Conservation (phyloP, 768 basidiomycete species). For the Crucibulum laeve region DNA sequence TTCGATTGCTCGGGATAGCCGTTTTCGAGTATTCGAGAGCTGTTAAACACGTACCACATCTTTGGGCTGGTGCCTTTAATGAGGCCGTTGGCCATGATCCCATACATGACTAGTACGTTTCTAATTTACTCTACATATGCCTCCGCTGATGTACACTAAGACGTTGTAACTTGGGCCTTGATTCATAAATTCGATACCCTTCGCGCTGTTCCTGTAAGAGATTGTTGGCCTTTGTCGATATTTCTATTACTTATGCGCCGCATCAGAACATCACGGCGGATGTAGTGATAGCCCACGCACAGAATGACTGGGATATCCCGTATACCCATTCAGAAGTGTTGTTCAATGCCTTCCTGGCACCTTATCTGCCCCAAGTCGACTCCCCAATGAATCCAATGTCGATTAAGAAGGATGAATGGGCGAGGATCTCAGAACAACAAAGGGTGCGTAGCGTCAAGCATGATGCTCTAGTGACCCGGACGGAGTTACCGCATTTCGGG, state of each 20-base stretch:
- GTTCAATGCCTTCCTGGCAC: slow-evolving; percentile 68
- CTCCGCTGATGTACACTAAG: slow-evolving; percentile 10
- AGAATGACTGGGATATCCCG: slow-evolving; percentile 78
- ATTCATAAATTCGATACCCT: slow-evolving; percentile 54
- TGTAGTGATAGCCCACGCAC: slow-evolving; percentile 73
- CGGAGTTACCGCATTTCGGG: slow-evolving; percentile 53
- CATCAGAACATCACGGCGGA: slow-evolving; percentile 62
- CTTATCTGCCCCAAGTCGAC: slow-evolving; percentile 46
- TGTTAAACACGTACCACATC: slow-evolving; percentile 68
- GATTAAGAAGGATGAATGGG: slow-evolving; percentile 37
- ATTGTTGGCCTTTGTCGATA: background rate
- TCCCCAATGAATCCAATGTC: slow-evolving; percentile 21
- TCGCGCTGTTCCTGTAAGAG: slow-evolving; percentile 54
- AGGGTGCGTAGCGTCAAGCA: slow-evolving; percentile 35
- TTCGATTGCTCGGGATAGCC: slow-evolving; percentile 40
- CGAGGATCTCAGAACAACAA: slow-evolving; percentile 31
- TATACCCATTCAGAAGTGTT: slow-evolving; percentile 67
- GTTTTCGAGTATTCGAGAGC: slow-evolving; percentile 55
- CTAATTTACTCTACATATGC: slow-evolving; percentile 21
- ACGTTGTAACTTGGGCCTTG: slow-evolving; percentile 32
- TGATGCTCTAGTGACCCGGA: slow-evolving; percentile 38
- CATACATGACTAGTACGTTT: slow-evolving; percentile 57
- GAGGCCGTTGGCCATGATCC: slow-evolving; percentile 64
- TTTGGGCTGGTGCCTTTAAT: slow-evolving; percentile 69
- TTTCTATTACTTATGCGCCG: background rate